Conservation (phyloP, 1,284 basidiomycete species). For the Hemileia vastatrix region DNA sequence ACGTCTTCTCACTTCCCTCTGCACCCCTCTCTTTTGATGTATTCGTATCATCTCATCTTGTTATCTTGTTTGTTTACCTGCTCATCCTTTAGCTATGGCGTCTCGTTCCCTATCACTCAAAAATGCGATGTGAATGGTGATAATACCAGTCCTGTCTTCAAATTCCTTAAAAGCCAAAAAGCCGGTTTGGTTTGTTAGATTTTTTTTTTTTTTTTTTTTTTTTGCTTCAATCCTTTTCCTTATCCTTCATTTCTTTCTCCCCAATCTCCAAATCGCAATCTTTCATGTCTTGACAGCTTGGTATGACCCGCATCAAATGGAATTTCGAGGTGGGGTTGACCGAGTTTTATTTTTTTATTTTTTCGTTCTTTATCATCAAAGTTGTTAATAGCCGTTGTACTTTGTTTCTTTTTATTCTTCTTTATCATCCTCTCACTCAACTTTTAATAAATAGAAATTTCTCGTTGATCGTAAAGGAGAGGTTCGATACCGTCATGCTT, state of each 20-base stretch:
- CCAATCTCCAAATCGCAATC: background rate
- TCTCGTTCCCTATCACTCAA: slow-evolving; percentile 4
- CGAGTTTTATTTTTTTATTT: background rate
- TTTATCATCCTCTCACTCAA: no score
- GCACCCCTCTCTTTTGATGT: background rate
- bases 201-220: background rate
- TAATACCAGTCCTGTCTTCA: slow-evolving; percentile 1
- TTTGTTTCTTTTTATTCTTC: no score
- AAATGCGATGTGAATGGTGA: slow-evolving; percentile 22
- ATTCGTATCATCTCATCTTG: background rate
- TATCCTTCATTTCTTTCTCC: background rate
- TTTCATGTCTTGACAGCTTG: background rate
- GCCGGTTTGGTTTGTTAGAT: slow-evolving; percentile 4
- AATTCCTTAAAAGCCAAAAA: slow-evolving; percentile 16
- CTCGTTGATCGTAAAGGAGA: slow-evolving; percentile 10
- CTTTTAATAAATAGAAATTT: slow-evolving; percentile 23
- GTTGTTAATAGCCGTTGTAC: no score
- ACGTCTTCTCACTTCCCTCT: background rate
- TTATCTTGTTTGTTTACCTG: background rate
- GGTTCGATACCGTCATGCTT: slow-evolving; percentile 19
- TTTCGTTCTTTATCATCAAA: background rate
- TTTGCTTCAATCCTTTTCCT: background rate
- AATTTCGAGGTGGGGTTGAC: slow-evolving; percentile 19
- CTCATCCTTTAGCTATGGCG: slow-evolving; percentile 13
- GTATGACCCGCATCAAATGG: slow-evolving; percentile 19